phyloP scores from a whole-genome alignment of 345 rosid genomes.

The Hypericum perforatum region DNA sequence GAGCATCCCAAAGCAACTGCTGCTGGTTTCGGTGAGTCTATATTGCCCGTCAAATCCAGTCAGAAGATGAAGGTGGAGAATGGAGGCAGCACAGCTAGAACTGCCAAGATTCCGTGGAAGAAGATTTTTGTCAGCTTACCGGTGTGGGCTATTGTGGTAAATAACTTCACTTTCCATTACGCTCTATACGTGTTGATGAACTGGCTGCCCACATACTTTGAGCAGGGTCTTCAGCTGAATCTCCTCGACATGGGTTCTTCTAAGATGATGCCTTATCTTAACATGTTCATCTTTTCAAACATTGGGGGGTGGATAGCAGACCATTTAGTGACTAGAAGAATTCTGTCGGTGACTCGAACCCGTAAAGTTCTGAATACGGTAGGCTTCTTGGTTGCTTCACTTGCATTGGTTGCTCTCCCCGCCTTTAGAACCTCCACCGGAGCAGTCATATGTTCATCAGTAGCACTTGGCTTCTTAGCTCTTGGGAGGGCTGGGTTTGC shows the following conservation, averaged over 20 bases:
- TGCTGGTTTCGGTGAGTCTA: constrained; percentile 40
- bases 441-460: constrained; percentile 75
- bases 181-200: constrained; percentile 92
- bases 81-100: constrained; percentile 34
- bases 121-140: constrained; percentile 60
- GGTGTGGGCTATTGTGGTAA: constrained; percentile 87
- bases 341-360: constrained; percentile 66
- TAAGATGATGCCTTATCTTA: constrained; percentile 94
- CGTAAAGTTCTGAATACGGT: constrained; percentile 69
- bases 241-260: constrained; percentile 96
- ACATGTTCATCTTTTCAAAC: constrained; percentile 93
- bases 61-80: constrained; percentile 54
- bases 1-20: constrained; percentile 38
- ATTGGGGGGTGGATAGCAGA: constrained; percentile 92
- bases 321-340: constrained; percentile 67
- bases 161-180: constrained; percentile 92
- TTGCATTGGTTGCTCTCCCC: constrained; percentile 76
- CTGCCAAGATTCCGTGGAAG: constrained; percentile 77
- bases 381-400: constrained; percentile 74
- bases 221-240: constrained; percentile 79
- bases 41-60: constrained; percentile 52
- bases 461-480: constrained; percentile 88
- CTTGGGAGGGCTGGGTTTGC: constrained; percentile 97
- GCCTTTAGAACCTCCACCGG: constrained; percentile 65
- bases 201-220: constrained; percentile 93